phyloP scores from a whole-genome alignment of 768 basidiomycete species.

The Tylopilus sp. region DNA sequence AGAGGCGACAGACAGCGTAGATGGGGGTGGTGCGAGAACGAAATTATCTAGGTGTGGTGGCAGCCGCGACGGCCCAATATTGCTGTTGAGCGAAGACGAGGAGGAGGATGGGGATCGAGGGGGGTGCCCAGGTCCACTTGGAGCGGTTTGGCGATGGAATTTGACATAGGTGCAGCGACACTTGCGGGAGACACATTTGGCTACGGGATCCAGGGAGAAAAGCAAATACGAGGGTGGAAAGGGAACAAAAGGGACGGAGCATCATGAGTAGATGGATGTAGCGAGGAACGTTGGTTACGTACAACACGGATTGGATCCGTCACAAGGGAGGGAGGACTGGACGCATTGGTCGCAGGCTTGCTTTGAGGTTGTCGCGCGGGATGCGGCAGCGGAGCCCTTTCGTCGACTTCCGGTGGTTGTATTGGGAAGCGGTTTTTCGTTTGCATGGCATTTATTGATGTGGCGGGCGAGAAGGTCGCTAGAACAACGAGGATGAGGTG shows the following conservation, averaged over 20 bases:
- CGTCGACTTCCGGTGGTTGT: constrained; percentile 42
- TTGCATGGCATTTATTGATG: constrained; percentile 84
- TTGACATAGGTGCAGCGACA: constrained; percentile 77
- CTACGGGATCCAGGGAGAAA: constrained; percentile 39
- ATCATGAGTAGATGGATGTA: not conserved
- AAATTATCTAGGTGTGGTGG: constrained; percentile 40
- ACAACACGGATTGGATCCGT: constrained; percentile 80
- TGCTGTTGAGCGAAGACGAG: constrained; percentile 26
- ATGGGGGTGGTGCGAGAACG: constrained; percentile 38
- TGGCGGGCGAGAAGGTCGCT: constrained; percentile 86
- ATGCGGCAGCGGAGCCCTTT: constrained; percentile 63
- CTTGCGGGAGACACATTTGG: constrained; percentile 72
- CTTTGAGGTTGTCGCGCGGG: constrained; percentile 74
- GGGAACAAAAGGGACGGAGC: too few relatives aligned
- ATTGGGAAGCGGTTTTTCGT: constrained; percentile 52
- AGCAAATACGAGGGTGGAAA: not conserved
- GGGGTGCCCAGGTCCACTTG: constrained; percentile 67
- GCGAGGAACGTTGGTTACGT: constrained; percentile 25
- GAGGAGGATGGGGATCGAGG: constrained; percentile 34
- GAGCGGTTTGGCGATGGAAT: constrained; percentile 79
- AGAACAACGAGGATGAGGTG: not conserved
- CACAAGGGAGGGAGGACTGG: constrained; percentile 68
- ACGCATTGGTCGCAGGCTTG: constrained; percentile 87
- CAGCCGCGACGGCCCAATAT: constrained; percentile 18
- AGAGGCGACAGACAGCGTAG: constrained; percentile 27